These are phyloP conservation scores for Blastocystis sp. DNA, from an alignment of 352 stramenopile species.

Conservation along the genomic window DNA sequence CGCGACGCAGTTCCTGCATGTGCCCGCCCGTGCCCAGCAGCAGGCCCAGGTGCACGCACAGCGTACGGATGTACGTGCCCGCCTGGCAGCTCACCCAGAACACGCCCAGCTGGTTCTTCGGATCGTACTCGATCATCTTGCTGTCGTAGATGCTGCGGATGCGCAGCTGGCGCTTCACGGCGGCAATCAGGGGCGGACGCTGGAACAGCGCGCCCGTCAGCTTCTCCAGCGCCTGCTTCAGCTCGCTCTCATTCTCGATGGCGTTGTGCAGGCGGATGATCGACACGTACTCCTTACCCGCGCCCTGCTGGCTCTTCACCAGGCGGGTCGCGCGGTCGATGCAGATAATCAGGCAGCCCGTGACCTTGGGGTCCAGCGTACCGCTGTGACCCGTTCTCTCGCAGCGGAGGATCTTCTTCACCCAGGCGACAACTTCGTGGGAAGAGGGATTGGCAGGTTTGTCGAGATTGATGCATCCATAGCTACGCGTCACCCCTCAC, in stretches of 20 bases:
- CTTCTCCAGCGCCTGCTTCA: slow-evolving; percentile 93
- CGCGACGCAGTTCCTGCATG: slow-evolving; percentile 98
- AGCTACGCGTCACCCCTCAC: slow-evolving; percentile 72
- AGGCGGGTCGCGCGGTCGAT: slow-evolving; percentile 93
- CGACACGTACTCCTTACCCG: slow-evolving; percentile 98
- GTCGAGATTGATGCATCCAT: slow-evolving; percentile 99
- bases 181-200: slow-evolving; percentile 95
- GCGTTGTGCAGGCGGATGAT: slow-evolving; percentile 93
- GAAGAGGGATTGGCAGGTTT: slow-evolving; percentile 97
- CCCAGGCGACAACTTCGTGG: slow-evolving; percentile 99
- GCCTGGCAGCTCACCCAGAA: slow-evolving; percentile 86
- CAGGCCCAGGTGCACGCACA: slow-evolving; percentile 97
- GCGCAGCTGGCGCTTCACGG: slow-evolving; percentile 97
- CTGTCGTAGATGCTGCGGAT: slow-evolving; percentile 99
- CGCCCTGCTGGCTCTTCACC: slow-evolving; percentile 87
- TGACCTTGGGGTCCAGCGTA: slow-evolving; percentile 99
- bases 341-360: slow-evolving; percentile 99
- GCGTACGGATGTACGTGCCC: slow-evolving; percentile 97
- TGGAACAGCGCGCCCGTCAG: slow-evolving; percentile 99
- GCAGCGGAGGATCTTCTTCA: slow-evolving; percentile 97
- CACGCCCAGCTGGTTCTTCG: slow-evolving; percentile 91
- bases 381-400: slow-evolving; percentile 98
- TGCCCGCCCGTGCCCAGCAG: slow-evolving; percentile 93
- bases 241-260: slow-evolving; percentile 84
- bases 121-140: slow-evolving; percentile 97